Evolutionary conservation across 176 grass and related monocot genomes (phyloP), one percentile per base, ranked within the genome.

Genomic region (Urochloa ruziziensis): DNA sequence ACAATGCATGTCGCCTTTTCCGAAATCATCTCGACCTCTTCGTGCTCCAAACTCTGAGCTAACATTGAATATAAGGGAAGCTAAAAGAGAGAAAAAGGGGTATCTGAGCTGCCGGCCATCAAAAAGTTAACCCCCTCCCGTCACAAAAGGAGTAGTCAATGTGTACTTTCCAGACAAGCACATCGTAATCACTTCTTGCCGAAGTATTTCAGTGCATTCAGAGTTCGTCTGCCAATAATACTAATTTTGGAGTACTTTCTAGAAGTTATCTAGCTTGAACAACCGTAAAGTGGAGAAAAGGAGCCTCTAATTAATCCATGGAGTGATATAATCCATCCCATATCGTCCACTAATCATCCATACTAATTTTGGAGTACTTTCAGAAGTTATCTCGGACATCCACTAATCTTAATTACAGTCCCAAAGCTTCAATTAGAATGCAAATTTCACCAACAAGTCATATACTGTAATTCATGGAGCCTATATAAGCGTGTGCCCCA

Each of bases 401-500:
- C 21, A 56, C 42, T 5, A 10, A 43, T 70, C 23, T 12, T 27
- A n/a, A n/a, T 39, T 39, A 7, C 7, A 18, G 3, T 17, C 47
- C 15, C 3, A 49, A 4, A 18, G 16, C 16, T 49, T 49, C 47
- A 49, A 49, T 49, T 49, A 5, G 47, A 49, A 18, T 49, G 3
- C 47, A 18, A 10, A n/a, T 56, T 56, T n/a, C 39, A 17, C 27
- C 24, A 67, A 69, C 7, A 39, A 81, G 34, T 16, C 27, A 16
- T 61, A 30, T 61, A 29, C 5, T n/a, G 6, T 61, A 10, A 13
- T 1, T n/a, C 4, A 61, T 5, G 24, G 64, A 36, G 71, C 63
- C 87, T 82, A 77, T 89, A 90, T 90, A 95, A 88, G 87, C 78
- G 44, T 35, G 63, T 66, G 63, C 29, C 30, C 64, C n/a, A n/a